Base-by-base conservation (phyloP, 1,139 yeast species). In the Debaryomyces sp. region DNA sequence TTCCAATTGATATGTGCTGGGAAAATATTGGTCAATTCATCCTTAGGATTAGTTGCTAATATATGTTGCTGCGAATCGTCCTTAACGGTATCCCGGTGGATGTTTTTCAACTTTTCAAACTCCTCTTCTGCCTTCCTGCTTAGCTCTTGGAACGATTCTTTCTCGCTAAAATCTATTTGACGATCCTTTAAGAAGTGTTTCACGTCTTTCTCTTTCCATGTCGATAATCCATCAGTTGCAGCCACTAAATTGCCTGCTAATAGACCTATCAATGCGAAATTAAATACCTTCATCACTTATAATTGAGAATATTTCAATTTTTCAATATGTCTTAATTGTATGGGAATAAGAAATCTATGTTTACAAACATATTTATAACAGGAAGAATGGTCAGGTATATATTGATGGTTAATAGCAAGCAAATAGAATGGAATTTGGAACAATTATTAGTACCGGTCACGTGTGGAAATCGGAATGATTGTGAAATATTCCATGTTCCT, bases 161-260 rank as follows among this genome's bases (percentile, higher is more conserved):
- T 46, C 21, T 60, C 57, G 22, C 63, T 62, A 43, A 62, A 49
- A 33, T 60, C 55, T 18, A 69, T 58, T 26, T 67, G 63, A 36
- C 77, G 70, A 53, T 78, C 82, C 34, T 57, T 57, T 43, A 67
- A 61, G 46, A 67, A 67, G 41, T 66, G 65, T 48, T 62, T 62
- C 22, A 67, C 47, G 43, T 67, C 72, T 29, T 55, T 56, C 33
- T 50, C 52, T 41, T 60, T 61, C 69, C 70, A 66, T 17, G 53
- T 50, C 12, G 54, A 46, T 36, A 58, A 54, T 15, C 51, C 52
- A 13, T 34, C 22, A n/a, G 42, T 41, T 23, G 44, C 48, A 33
- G 41, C 43, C 27, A 38, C 45, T 30, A 42, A 22, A 35, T 23
- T 42, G 39, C 44, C 47, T 32, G 46, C 36, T 36, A 44, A 18